phyloP scores from a whole-genome alignment of 768 basidiomycete genomes.

The Mycena vulgaris region DNA sequence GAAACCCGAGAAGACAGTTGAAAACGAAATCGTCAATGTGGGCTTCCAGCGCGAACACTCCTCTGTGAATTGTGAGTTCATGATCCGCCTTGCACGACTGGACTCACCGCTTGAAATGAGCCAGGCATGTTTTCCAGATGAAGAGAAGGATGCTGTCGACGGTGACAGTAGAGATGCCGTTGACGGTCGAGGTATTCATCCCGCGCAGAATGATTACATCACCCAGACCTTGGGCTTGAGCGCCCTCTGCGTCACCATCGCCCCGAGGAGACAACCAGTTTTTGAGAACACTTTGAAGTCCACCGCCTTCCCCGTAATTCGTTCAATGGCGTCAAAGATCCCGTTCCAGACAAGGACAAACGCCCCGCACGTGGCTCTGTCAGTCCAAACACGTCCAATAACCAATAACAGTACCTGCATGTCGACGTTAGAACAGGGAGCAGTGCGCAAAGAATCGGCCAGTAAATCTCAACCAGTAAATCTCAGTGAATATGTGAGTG shows the following conservation, averaged over 20 bases:
- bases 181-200: not conserved
- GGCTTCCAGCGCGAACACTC: not conserved
- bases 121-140: conserved; percentile 15
- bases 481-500: too few relatives aligned
- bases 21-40: not conserved
- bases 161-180: not conserved
- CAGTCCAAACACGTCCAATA: conserved; percentile 4
- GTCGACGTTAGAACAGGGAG: too few relatives aligned
- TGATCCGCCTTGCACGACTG: not conserved
- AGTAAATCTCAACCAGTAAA: too few relatives aligned
- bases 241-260: conserved; percentile 13
- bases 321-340: not conserved
- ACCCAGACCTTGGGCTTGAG: conserved; percentile 14
- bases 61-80: not conserved
- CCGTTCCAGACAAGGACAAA: conserved; percentile 10
- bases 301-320: not conserved
- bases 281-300: not conserved
- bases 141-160: not conserved
- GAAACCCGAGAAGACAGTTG: conserved; percentile 8
- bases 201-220: conserved; percentile 14
- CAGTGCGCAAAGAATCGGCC: too few relatives aligned
- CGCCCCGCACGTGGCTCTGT: not conserved
- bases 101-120: conserved; percentile 13
- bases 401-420: conserved; percentile 7
- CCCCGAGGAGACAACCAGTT: not conserved